These are phyloP conservation scores for Passiflora organensis DNA, from an alignment of 345 rosid species.

Conservation along the genomic window DNA sequence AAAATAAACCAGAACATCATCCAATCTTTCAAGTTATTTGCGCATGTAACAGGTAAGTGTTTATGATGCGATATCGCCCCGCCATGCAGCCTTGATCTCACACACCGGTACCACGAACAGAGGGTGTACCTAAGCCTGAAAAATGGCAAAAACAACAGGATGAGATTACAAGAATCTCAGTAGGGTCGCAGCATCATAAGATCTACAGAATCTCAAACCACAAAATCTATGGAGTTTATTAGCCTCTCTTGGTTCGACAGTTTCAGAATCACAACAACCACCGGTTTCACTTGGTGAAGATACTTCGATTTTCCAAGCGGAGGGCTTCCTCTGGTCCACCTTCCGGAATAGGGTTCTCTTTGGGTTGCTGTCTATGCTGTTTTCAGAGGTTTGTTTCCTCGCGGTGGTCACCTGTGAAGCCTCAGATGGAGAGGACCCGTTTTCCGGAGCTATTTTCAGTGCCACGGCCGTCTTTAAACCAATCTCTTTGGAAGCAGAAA, in stretches of 20 bases:
- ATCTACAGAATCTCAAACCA: conserved; percentile 43
- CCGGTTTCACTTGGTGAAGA: conserved; percentile 21
- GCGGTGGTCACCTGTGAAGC: conserved; percentile 30
- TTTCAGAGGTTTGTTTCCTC: conserved; percentile 37
- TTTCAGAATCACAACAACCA: conserved; percentile 20
- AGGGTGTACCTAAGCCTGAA: no score
- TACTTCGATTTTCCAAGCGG: conserved; percentile 35
- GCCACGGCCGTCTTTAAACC: conserved; percentile 36
- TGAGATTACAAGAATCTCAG: no score
- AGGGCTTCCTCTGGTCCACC: conserved; percentile 25
- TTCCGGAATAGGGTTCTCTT: conserved; percentile 16
- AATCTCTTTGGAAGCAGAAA: conserved; percentile 40
- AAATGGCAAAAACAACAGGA: no score
- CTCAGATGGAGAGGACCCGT: conserved; percentile 52
- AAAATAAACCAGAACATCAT: no score
- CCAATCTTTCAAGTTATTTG: no score
- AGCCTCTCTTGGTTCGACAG: conserved; percentile 23
- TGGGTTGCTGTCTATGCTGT: conserved; percentile 28
- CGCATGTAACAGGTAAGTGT: no score
- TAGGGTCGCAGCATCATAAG: no score
- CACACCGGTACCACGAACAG: no score
- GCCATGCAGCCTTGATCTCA: no score
- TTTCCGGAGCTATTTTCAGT: conserved; percentile 47
- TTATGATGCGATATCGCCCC: no score
- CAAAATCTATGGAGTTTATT: conserved; percentile 29